Evolutionary conservation across 805 yeast genomes (phyloP), one percentile per base, ranked within the genome.

Genomic region (Torulaspora indica): DNA sequence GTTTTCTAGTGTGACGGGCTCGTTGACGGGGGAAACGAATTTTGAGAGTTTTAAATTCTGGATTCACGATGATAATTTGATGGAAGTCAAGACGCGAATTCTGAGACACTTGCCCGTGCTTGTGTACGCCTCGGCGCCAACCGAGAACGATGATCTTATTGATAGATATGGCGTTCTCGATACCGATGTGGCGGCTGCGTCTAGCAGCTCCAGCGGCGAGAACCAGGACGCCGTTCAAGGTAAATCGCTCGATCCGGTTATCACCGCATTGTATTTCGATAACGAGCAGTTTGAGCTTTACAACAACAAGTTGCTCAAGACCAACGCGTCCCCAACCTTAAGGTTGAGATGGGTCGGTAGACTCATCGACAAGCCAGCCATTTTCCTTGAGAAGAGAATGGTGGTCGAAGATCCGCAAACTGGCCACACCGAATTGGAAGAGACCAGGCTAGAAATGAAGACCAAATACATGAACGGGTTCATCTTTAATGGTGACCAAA

Each of bases 31-130:
- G 7, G 63, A 63, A 29, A 50, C 58, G 28, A 68, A 66, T 39
- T 61, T 80, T 56, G 71, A 82, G 72, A 81, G 87, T 12, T 81
- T 82, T 67, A 88, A 86, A 68, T 91, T 91, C 66, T 91, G 98
- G 98, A 76, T 93, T 35, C 98, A 91, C 64, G 90, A 91, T n/a
- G 98, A 93, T 56, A 85, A 88, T 63, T 64, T 93, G 62, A 90
- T 91, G 96, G 98, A 91, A 69, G 96, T 90, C 44, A 91, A 91
- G 70, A 88, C 98, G n/a, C 81, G 89, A 47, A 86, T 91, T 53
- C 76, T 91, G 61, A 83, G 98, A 64, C 95, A 88, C 58, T 76
- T 91, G 53, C 98, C 98, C 1, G 95, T 90, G 5, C 74, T 91
- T 50, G 85, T 91, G 38, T 93, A 89, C 56, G 69, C 71, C 31